These are phyloP conservation scores for Cyamopsis tetragonoloba DNA, from an alignment of 306 rosid genomes.

Conservation along the genomic window DNA sequence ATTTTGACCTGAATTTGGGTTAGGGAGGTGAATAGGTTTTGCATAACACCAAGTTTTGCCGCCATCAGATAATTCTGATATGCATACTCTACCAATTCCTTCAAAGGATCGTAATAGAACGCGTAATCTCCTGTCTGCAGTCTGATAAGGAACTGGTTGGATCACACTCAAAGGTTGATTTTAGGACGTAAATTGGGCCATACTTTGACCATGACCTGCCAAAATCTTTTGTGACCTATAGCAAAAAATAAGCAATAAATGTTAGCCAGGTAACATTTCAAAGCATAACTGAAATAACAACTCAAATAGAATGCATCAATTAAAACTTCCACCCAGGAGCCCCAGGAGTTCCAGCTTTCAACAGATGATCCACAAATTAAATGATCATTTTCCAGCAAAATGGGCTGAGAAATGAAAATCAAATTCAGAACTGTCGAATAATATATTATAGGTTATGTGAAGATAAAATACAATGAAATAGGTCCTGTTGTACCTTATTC, in stretches of 20 bases:
- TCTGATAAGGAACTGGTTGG: constrained; percentile 91
- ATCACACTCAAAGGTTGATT: constrained; percentile 72
- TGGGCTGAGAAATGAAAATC: constrained; percentile 55
- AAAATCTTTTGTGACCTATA: constrained; percentile 61
- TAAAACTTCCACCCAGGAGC: constrained; percentile 88
- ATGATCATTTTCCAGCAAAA: constrained; percentile 71
- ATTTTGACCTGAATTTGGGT: constrained; percentile 89
- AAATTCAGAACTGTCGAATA: constrained; percentile 7
- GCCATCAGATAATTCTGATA: constrained; percentile 78
- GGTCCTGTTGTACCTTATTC: constrained; percentile 64
- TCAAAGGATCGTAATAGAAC: constrained; percentile 74
- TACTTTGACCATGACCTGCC: constrained; percentile 80
- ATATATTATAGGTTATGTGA: too few relatives aligned
- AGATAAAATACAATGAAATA: background rate
- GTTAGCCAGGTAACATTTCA: constrained; percentile 23
- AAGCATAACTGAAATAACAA: constrained; percentile 10
- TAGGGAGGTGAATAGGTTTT: constrained; percentile 69
- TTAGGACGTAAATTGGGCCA: constrained; percentile 74
- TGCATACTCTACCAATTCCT: constrained; percentile 57
- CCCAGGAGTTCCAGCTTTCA: constrained; percentile 99
- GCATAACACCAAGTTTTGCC: constrained; percentile 81
- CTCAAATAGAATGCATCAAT: constrained; percentile 12
- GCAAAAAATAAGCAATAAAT: constrained; percentile 21
- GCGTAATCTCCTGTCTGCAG: constrained; percentile 63
- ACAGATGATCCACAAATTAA: constrained; percentile 95